phyloP scores from a whole-genome alignment of 768 basidiomycete genomes.

The Russula emetica region DNA sequence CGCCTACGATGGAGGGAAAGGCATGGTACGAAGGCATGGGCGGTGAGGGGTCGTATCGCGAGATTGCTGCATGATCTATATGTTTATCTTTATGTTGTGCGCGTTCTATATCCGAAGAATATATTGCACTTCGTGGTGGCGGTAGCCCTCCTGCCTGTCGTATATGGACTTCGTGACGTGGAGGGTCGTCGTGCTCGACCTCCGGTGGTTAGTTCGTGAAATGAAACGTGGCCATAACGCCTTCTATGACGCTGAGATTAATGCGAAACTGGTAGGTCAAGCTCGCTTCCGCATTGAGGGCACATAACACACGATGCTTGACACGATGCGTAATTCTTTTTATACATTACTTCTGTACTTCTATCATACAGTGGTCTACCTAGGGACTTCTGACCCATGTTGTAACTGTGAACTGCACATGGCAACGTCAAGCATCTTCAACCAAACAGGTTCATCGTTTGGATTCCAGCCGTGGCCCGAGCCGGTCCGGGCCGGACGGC shows the following conservation, averaged over 20 bases:
- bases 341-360: neutral
- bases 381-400: neutral
- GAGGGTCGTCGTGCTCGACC: neutral
- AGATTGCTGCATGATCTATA: slow-evolving; percentile 29
- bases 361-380: neutral
- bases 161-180: no score
- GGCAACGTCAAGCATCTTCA: neutral
- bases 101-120: neutral
- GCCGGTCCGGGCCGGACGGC: no score
- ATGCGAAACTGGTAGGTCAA: neutral
- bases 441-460: neutral
- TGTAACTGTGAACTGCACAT: neutral
- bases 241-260: neutral
- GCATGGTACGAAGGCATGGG: slow-evolving; percentile 85
- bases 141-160: neutral
- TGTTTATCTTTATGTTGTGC: neutral
- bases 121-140: neutral
- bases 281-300: no score
- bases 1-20: slow-evolving; percentile 76
- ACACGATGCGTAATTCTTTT: neutral
- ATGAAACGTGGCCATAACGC: neutral
- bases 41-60: slow-evolving; percentile 61
- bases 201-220: neutral
- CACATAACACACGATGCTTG: neutral
- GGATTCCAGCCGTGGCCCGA: no score